Evolutionary conservation across 2,329 filamentous ascomycete genomes (phyloP), one percentile per base, ranked within the genome.

Genomic region (Aureobasidium leucospermi): DNA sequence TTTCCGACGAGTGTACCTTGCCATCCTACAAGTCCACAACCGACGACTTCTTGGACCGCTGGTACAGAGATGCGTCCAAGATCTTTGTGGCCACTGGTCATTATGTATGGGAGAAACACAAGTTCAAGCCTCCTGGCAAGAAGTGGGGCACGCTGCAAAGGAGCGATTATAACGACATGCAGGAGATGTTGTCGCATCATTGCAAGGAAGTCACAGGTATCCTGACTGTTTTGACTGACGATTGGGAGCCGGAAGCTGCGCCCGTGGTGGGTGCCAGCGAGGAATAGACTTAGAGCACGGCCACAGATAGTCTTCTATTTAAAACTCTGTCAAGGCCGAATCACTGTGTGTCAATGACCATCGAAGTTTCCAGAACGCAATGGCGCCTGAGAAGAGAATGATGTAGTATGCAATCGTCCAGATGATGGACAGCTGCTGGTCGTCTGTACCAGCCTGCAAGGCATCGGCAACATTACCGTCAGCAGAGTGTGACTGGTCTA

Each of bases 391-490:
- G 1, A 94, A 76, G 1, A 97, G 79, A 46, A 96, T 73, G 2
- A 81, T 60, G 70, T 97, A 97, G 71, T 97, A 97, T 1, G 82
- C 77, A 3, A 88, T 73, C 0, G 89, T 93, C 89, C 89, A 96
- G 1, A 68, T 70, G 32, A 81, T 67, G 23, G 73, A 74, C 66
- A 79, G 68, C 28, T 61, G 57, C 13, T 55, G 59, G 29, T 62
- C 61, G 29, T 70, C 67, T 2, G 64, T 65, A 60, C 72, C 69
- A 48, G 58, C 60, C 58, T 67, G 65, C 31, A 71, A 70, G 52
- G 78, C 74, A 16, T 34, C 58, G 58, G 16, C 13, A 28, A 46
- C 45, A 23, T 41, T 34, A 10, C n/a, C 36, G 61, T 63, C 61
- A 15, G 53, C 23, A 7, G 47, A 45, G 9, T 65, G 61, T 49